Percentiles rank a stretch among this genome's conserved stretches.
phyloP scores from a whole-genome alignment of 139 green algal genomes.

The Chlorella sp. region DNA sequence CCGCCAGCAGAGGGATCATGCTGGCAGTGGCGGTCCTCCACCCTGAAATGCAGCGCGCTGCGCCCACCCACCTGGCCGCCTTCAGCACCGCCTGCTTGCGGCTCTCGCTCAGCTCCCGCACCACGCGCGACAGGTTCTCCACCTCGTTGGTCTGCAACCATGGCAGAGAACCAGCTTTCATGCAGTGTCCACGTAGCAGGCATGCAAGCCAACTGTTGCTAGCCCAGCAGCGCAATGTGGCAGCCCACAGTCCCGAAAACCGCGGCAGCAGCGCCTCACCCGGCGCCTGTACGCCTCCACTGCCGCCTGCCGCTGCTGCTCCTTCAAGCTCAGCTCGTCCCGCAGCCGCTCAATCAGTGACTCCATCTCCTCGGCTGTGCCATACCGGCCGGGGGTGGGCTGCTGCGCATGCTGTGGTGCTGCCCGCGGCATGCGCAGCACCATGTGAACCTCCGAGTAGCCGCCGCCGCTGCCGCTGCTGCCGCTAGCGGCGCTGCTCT shows the following conservation, averaged over 20 bases:
- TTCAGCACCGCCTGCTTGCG: conserved; percentile 61
- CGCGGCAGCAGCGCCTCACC: no score
- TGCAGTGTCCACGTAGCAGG: no score
- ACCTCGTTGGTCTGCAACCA: conserved; percentile 40
- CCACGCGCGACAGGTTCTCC: conserved; percentile 49
- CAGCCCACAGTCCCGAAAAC: no score
- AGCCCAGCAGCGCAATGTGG: not conserved
- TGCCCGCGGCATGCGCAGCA: conserved; percentile 31
- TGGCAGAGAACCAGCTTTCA: no score
- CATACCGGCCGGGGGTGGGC: not conserved
- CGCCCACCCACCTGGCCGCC: not conserved
- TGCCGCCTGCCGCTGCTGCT: conserved; percentile 24
- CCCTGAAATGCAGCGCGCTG: no score
- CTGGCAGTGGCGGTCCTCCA: no score
- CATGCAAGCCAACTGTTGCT: not conserved
- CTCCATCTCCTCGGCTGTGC: conserved; percentile 15
- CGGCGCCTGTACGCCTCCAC: not conserved
- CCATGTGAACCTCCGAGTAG: conserved; percentile 38
- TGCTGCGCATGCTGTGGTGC: not conserved
- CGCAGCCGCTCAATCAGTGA: conserved; percentile 28
- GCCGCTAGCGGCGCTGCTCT: not conserved
- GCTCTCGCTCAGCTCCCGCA: conserved; percentile 50
- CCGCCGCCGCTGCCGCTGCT: not conserved
- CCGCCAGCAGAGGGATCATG: no score
- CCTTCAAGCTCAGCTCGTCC: conserved; percentile 20